A percentile compares a stretch with the other conserved stretches of the same genome.
Conservation (phyloP, 2,329 filamentous ascomycete genomes). For the Talaromyces piceae region DNA sequence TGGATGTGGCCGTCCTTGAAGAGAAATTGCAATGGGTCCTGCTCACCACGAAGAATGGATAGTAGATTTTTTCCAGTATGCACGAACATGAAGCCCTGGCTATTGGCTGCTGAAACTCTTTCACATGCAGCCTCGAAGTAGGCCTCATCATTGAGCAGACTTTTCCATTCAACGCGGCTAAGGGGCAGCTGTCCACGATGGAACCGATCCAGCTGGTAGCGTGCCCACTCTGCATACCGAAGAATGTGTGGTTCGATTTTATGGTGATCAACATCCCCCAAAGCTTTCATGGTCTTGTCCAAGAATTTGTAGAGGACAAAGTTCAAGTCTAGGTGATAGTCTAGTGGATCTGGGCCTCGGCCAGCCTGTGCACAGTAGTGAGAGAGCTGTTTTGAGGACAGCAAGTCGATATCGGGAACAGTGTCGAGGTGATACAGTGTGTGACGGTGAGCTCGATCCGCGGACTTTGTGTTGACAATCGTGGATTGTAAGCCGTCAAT, state of each 20-base stretch:
- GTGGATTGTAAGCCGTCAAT: not conserved
- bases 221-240: not conserved
- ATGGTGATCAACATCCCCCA: constrained; percentile 4
- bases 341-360: not conserved
- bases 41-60: constrained; percentile 1
- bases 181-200: not conserved
- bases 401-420: not conserved
- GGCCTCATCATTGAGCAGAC: not conserved
- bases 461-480: not conserved
- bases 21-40: not conserved
- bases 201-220: not conserved
- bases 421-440: not conserved
- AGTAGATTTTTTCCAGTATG: constrained; percentile 22
- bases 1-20: not conserved
- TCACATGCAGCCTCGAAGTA: not conserved
- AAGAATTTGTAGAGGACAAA: not conserved
- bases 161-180: not conserved
- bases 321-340: not conserved
- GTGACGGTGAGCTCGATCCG: not conserved
- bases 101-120: constrained; percentile 11
- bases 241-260: constrained; percentile 1
- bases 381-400: constrained; percentile 13
- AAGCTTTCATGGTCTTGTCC: not conserved
- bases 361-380: constrained; percentile 12
- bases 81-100: constrained; percentile 28